Evolutionary conservation across 2,329 filamentous ascomycete species (phyloP).

Genomic region (Beauveria asiatica): DNA sequence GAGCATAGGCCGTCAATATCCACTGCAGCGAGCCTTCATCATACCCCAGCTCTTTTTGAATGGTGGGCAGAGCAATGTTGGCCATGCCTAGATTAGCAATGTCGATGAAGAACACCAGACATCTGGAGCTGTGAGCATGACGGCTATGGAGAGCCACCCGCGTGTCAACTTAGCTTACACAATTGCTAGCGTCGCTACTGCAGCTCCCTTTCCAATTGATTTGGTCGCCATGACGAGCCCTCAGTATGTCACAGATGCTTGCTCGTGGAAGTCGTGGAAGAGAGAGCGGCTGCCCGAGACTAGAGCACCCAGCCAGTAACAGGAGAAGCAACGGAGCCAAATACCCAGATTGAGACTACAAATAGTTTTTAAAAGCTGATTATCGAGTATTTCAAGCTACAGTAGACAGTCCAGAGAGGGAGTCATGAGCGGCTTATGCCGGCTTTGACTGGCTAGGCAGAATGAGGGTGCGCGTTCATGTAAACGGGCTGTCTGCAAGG

Average conservation of each 20-base stretch:
- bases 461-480: neutral
- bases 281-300: too few relatives aligned
- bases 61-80: conserved; percentile 13
- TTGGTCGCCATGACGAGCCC: neutral
- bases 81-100: conserved; percentile 14
- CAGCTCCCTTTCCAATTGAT: neutral
- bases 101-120: conserved; percentile 12
- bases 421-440: neutral
- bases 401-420: neutral
- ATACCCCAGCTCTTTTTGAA: conserved; percentile 10
- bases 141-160: neutral
- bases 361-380: too few relatives aligned
- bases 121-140: neutral
- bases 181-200: neutral
- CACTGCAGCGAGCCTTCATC: conserved; percentile 12
- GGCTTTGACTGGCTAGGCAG: neutral
- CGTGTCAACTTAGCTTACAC: neutral
- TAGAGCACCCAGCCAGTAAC: too few relatives aligned
- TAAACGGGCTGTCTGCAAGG: neutral
- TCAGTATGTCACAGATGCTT: too few relatives aligned
- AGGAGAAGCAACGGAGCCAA: too few relatives aligned
- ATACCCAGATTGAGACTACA: too few relatives aligned
- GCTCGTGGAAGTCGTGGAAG: too few relatives aligned
- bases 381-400: too few relatives aligned
- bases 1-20: conserved; percentile 12